phyloP scores from a whole-genome alignment of 1,284 basidiomycete genomes.

The Cryptococcus wingfieldii region DNA sequence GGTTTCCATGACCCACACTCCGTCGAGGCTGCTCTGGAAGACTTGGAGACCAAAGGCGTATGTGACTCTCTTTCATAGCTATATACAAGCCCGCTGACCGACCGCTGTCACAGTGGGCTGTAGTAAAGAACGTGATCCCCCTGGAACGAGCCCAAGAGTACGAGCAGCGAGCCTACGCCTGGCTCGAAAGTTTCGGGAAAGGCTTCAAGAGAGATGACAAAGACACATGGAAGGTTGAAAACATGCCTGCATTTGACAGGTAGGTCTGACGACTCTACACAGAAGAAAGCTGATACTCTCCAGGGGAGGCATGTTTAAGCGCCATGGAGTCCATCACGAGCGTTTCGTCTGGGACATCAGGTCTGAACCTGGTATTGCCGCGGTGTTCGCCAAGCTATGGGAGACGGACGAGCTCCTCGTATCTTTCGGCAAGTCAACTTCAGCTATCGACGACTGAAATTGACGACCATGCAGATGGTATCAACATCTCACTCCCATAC shows the following conservation, averaged over 20 bases:
- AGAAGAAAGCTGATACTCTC: conserved; percentile 5
- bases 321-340: conserved; percentile 44
- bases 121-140: conserved; percentile 40
- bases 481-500: conserved; percentile 47
- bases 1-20: conserved; percentile 7
- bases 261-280: conserved; percentile 32
- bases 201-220: conserved; percentile 36
- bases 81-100: neutral
- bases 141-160: conserved; percentile 26
- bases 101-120: conserved; percentile 24
- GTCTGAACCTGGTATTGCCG: conserved; percentile 27
- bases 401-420: conserved; percentile 18
- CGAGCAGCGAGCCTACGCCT: conserved; percentile 23
- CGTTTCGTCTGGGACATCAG: conserved; percentile 40
- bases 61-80: neutral
- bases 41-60: conserved; percentile 27
- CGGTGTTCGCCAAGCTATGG: conserved; percentile 23
- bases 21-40: conserved; percentile 4
- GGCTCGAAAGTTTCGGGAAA: conserved; percentile 32
- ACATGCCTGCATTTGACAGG: conserved; percentile 29
- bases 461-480: conserved; percentile 15
- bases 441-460: neutral
- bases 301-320: conserved; percentile 37
- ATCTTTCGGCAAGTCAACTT: conserved; percentile 18
- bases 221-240: conserved; percentile 22